Evolutionary conservation across 2,329 filamentous ascomycete genomes (phyloP).

Genomic region (Hysterium pulicare): DNA sequence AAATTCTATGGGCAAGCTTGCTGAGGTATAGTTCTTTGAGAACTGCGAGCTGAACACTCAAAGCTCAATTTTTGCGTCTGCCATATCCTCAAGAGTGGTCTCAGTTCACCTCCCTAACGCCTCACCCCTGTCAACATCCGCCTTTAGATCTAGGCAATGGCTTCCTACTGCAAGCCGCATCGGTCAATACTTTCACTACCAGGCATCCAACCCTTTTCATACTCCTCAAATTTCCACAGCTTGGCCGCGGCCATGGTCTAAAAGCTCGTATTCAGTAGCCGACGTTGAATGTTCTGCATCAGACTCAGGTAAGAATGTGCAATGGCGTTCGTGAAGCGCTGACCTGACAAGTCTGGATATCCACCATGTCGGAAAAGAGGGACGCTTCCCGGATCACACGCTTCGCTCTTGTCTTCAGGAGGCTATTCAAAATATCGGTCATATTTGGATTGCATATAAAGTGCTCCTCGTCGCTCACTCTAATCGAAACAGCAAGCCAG

Average conservation of each 20-base stretch:
- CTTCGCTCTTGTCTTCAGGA: neutral
- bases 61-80: too few relatives aligned
- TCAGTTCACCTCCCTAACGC: too few relatives aligned
- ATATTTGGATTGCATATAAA: neutral
- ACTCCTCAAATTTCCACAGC: neutral
- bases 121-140: too few relatives aligned
- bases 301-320: neutral
- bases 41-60: too few relatives aligned
- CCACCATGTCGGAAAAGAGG: neutral
- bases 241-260: neutral
- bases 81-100: too few relatives aligned
- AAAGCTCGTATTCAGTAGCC: neutral
- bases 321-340: neutral
- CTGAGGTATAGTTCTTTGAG: too few relatives aligned
- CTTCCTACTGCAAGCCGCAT: too few relatives aligned
- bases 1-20: too few relatives aligned
- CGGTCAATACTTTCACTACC: too few relatives aligned
- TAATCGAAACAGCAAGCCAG: neutral
- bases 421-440: neutral
- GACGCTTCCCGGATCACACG: neutral
- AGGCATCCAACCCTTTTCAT: too few relatives aligned
- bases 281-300: neutral
- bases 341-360: too few relatives aligned
- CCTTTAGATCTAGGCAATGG: too few relatives aligned
- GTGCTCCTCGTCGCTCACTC: neutral